phyloP scores from a whole-genome alignment of 2,329 filamentous ascomycete species.

The Botrytis paeoniae region DNA sequence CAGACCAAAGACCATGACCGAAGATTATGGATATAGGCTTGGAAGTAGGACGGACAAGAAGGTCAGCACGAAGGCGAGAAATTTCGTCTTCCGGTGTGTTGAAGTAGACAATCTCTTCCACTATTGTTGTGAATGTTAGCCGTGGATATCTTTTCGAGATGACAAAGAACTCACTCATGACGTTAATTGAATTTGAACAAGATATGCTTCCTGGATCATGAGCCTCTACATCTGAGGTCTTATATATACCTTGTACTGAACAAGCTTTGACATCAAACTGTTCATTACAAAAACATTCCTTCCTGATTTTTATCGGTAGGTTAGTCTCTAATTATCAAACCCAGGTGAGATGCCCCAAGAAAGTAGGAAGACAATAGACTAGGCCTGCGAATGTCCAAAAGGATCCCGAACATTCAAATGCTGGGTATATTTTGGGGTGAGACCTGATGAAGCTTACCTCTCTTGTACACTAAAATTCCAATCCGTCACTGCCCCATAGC shows the following conservation, averaged over 20 bases:
- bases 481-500: slow-evolving; percentile 48
- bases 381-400: not conserved
- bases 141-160: too few species aligned
- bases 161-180: slow-evolving; percentile 36
- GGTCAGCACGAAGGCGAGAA: slow-evolving; percentile 39
- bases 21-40: slow-evolving; percentile 44
- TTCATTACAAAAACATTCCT: slow-evolving; percentile 48
- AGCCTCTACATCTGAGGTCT: slow-evolving; percentile 44
- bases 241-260: slow-evolving; percentile 49
- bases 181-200: slow-evolving; percentile 41
- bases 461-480: slow-evolving; percentile 49
- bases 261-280: slow-evolving; percentile 50
- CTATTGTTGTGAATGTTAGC: slow-evolving; percentile 14
- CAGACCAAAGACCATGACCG: slow-evolving; percentile 48
- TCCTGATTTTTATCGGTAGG: slow-evolving; percentile 27
- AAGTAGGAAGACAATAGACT: too few species aligned
- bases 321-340: not conserved
- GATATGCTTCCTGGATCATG: slow-evolving; percentile 44
- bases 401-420: not conserved
- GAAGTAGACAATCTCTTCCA: slow-evolving; percentile 45
- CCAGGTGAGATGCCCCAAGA: not conserved
- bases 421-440: too few species aligned
- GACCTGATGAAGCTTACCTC: slow-evolving; percentile 26
- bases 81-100: slow-evolving; percentile 44
- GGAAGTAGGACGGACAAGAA: slow-evolving; percentile 31